Evolutionary conservation across 805 yeast species (phyloP).

Genomic region (Schwanniomyces polymorphus): DNA sequence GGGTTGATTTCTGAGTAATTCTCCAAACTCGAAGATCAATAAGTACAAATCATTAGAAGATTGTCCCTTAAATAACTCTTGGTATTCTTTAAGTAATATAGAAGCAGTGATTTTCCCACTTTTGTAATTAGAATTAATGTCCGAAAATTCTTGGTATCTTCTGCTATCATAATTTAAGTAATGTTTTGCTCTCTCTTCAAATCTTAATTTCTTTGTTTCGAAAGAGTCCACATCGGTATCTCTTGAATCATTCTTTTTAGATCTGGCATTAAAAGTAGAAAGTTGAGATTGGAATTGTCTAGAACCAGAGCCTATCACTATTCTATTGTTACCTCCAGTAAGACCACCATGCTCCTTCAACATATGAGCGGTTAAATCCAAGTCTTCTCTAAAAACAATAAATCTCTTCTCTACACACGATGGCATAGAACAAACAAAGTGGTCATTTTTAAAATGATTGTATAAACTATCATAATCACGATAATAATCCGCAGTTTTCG

Average conservation of each 20-base stretch:
- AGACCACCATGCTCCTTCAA: slow-evolving; percentile 73
- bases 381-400: slow-evolving; percentile 84
- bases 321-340: slow-evolving; percentile 38
- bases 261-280: slow-evolving; percentile 49
- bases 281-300: slow-evolving; percentile 58
- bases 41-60: slow-evolving; percentile 52
- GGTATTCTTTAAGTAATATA: slow-evolving; percentile 48
- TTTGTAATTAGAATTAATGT: slow-evolving; percentile 48
- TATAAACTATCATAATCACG: slow-evolving; percentile 72
- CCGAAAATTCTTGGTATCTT: slow-evolving; percentile 48
- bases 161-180: slow-evolving; percentile 57
- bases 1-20: slow-evolving; percentile 51
- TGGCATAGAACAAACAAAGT: slow-evolving; percentile 75
- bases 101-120: slow-evolving; percentile 46
- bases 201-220: slow-evolving; percentile 55
- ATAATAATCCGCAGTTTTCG: slow-evolving; percentile 63
- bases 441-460: slow-evolving; percentile 71
- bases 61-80: slow-evolving; percentile 43
- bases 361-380: slow-evolving; percentile 88
- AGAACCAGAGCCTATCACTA: slow-evolving; percentile 35
- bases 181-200: slow-evolving; percentile 84
- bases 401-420: slow-evolving; percentile 85
- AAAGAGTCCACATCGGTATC: slow-evolving; percentile 38
- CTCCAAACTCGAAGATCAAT: slow-evolving; percentile 60
- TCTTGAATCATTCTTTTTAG: slow-evolving; percentile 12